Conservation (phyloP, 2,329 filamentous ascomycete genomes). For the Meredithiella fracta region DNA sequence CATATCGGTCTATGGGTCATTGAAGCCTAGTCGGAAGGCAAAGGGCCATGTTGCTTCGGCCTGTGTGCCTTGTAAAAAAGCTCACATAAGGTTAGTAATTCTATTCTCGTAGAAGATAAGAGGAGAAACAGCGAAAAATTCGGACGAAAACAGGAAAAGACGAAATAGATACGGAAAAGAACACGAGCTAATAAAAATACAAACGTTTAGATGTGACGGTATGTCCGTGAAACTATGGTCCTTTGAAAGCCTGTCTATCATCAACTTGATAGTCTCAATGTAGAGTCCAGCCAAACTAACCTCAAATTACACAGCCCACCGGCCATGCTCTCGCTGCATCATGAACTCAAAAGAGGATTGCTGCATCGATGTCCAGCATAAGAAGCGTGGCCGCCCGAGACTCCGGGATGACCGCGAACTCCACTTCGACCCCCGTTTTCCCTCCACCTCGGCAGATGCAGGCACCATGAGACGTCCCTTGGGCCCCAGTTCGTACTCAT, state of each 20-base stretch:
- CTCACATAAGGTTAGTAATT: slow-evolving; percentile 49
- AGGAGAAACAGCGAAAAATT: neutral
- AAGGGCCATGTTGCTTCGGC: slow-evolving; percentile 74
- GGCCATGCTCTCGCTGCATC: slow-evolving; percentile 62
- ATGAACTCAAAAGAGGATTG: slow-evolving; percentile 66
- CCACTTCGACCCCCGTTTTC: slow-evolving; percentile 37
- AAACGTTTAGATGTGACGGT: slow-evolving; percentile 40
- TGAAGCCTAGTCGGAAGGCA: slow-evolving; percentile 48
- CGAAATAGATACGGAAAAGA: neutral
- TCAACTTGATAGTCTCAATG: neutral
- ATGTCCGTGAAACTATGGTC: slow-evolving; percentile 25
- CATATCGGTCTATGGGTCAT: slow-evolving; percentile 31
- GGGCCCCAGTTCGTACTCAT: slow-evolving; percentile 11
- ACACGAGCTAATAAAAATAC: slow-evolving; percentile 5
- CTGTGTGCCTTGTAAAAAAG: slow-evolving; percentile 72
- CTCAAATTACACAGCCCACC: slow-evolving; percentile 38
- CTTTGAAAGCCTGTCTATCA: neutral
- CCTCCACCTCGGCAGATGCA: slow-evolving; percentile 18
- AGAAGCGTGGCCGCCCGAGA: slow-evolving; percentile 64
- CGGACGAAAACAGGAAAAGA: neutral
- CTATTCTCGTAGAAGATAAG: neutral
- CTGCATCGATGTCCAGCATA: slow-evolving; percentile 72
- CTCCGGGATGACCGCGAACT: slow-evolving; percentile 54
- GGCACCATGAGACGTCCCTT: slow-evolving; percentile 10
- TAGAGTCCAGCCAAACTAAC: slow-evolving; percentile 1